Conservation (phyloP, 139 green algal genomes). For the Chlorella sp. region DNA sequence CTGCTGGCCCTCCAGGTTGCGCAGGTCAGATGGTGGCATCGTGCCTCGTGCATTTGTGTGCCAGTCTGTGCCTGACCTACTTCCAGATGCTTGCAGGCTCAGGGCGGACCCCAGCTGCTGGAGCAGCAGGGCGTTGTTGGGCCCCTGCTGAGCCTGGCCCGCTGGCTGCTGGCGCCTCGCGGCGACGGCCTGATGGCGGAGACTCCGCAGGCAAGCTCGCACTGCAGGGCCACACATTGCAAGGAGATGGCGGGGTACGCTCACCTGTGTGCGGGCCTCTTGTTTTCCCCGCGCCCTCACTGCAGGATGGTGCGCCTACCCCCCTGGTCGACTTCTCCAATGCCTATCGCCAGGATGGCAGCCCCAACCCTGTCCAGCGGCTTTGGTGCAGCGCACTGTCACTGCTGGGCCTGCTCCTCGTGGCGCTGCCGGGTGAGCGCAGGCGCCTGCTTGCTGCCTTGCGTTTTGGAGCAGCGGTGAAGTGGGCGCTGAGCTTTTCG, state of each 20-base stretch:
- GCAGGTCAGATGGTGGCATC: too few species aligned
- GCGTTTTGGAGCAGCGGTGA: neutral
- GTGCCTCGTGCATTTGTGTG: too few species aligned
- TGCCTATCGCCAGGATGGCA: conserved; percentile 31
- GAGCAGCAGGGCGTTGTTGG: conserved; percentile 31
- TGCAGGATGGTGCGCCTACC: too few species aligned
- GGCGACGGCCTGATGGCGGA: conserved; percentile 26
- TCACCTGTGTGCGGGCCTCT: too few species aligned
- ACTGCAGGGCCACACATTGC: too few species aligned
- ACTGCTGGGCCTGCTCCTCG: conserved; percentile 27
- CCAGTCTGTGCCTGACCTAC: neutral
- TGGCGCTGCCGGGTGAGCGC: conserved; percentile 20
- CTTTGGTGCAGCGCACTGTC: conserved; percentile 40
- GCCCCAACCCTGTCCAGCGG: conserved; percentile 24
- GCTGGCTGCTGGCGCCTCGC: conserved; percentile 26
- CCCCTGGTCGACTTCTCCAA: conserved; percentile 32
- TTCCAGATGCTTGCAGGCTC: neutral
- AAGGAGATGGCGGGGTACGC: too few species aligned
- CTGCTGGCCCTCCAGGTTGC: conserved; percentile 35
- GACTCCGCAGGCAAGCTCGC: neutral
- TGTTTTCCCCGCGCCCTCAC: too few species aligned
- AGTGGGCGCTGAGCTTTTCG: neutral
- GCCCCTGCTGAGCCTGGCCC: conserved; percentile 12
- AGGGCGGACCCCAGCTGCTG: conserved; percentile 28
- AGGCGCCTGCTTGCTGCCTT: neutral